Evolutionary conservation across 306 rosid genomes (phyloP), one percentile per base, ranked within the genome.

Genomic region (Pyrus betulifolia): DNA sequence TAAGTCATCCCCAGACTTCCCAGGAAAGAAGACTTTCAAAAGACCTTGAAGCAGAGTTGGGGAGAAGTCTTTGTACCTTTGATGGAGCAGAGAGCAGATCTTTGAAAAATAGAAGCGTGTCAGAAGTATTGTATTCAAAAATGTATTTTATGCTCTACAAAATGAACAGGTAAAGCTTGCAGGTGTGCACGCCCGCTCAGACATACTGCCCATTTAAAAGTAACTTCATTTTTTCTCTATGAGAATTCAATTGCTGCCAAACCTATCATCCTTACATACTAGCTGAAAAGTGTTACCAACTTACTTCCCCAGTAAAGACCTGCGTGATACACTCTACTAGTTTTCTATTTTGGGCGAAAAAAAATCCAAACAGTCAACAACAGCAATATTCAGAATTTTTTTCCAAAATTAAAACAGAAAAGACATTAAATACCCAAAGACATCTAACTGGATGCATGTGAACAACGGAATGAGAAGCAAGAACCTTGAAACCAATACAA

Each of bases 41-140:
- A 92, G 98, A 76, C 96, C 99, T 91, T 96, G 99, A 80, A 85
- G 80, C 66, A 96, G 84, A 85, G 86, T 89, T 77, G 99, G 97
- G 8, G 96, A 81, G 69, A 96, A 96, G 84, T 96, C 99, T 80
- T 87, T 92, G 89, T 96, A 96, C 86, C 98, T 96, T 86, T 93
- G 98, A 81, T 92, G 99, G 84, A 96, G 99, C 85, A 96, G 82
- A 80, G 99, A 96, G 88, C 97, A 96, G 72, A 92, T 90, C 99
- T 96, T 83, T 75, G 66, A 74, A 79, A 85, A 12, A 67, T 11
- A 75, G 67, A 79, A 4, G 5, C 25, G 58, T 55, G 80, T 76
- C 68, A 83, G 79, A 51, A 23, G 54, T 33, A 69, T 70, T 52
- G 67, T 38, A 61, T 61, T 61, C 51, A 31, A 38, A 25, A 72